Conservation (phyloP, 306 rosid species). For the Mimosa bimucronata region DNA sequence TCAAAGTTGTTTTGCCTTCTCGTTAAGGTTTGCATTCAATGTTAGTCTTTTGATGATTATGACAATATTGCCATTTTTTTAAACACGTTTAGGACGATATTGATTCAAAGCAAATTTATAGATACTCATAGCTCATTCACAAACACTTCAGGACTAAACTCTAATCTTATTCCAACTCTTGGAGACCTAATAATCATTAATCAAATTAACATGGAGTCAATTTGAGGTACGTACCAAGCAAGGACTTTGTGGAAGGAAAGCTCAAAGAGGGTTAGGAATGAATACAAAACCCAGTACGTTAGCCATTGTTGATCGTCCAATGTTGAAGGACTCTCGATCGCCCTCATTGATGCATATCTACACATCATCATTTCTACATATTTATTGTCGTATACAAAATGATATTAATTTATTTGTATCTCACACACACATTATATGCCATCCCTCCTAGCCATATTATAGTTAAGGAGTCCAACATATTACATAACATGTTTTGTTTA, state of each 20-base stretch:
- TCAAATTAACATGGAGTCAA: background rate
- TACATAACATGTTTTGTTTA: no score
- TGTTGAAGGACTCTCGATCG: conserved; percentile 89
- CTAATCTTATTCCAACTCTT: background rate
- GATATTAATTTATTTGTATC: background rate
- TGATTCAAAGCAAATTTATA: no score
- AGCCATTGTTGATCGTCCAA: conserved; percentile 96
- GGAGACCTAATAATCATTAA: background rate
- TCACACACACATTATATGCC: no score
- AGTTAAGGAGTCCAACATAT: no score
- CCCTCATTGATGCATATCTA: conserved; percentile 80
- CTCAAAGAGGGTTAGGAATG: conserved; percentile 77
- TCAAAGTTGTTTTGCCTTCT: no score
- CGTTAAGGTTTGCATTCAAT: no score
- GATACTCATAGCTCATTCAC: no score
- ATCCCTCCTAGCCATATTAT: no score
- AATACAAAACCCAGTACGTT: conserved; percentile 88
- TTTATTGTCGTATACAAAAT: background rate
- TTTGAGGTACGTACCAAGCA: conserved; percentile 53
- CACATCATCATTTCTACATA: background rate
- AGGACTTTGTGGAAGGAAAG: conserved; percentile 69
- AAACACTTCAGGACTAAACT: no score
- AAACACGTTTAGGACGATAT: no score
- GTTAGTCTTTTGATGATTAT: no score
- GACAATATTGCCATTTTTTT: no score